Evolutionary conservation across 805 yeast species (phyloP).

Genomic region (Lipomyces spencermartinsiae): DNA sequence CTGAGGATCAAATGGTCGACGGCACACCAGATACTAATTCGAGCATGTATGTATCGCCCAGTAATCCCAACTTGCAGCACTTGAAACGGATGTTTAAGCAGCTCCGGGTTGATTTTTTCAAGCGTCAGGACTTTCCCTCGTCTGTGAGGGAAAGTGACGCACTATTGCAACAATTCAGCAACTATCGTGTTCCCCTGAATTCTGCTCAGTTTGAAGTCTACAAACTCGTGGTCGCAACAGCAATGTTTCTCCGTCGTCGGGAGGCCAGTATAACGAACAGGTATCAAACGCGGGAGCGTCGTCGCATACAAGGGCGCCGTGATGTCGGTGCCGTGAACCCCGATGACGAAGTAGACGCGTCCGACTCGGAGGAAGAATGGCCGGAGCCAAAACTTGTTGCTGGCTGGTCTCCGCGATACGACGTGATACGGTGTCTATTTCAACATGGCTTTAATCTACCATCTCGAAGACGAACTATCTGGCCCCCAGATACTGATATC

Average conservation of each 20-base stretch:
- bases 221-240: conserved; percentile 9
- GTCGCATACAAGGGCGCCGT: not conserved
- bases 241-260: conserved; percentile 11
- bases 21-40: not conserved
- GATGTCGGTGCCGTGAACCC: conserved; percentile 1
- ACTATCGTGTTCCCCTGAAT: conserved; percentile 12
- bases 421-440: conserved; percentile 22
- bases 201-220: conserved; percentile 17
- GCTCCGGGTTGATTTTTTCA: not conserved
- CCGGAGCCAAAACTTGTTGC: conserved; percentile 1
- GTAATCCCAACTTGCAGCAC: not conserved
- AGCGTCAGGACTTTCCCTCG: not conserved
- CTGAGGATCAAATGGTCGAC: not conserved
- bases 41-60: not conserved
- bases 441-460: conserved; percentile 9
- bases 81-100: not conserved
- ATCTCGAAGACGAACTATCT: not conserved
- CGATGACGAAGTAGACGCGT: not conserved
- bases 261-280: conserved; percentile 4
- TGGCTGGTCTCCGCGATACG: conserved; percentile 31
- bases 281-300: not conserved
- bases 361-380: not conserved
- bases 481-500: conserved; percentile 9
- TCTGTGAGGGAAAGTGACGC: not conserved
- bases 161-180: not conserved